phyloP scores from a whole-genome alignment of 768 basidiomycete genomes.

The Leccinum arenicola region DNA sequence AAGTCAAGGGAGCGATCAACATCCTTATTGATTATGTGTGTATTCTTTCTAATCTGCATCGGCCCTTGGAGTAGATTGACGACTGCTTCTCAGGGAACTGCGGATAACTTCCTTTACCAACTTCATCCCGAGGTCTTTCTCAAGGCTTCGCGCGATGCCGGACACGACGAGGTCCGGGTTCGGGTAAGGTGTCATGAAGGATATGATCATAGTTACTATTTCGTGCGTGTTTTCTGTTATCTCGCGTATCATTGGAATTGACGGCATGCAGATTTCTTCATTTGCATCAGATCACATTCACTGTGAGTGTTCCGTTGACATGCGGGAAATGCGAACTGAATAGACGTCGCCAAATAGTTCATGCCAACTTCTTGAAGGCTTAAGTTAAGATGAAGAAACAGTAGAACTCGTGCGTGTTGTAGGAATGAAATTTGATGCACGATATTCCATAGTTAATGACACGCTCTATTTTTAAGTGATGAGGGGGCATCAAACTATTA shows the following conservation, averaged over 20 bases:
- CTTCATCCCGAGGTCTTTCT: constrained; percentile 89
- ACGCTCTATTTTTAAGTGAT: constrained; percentile 1
- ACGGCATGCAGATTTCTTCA: constrained; percentile 67
- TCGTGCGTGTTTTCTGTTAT: constrained; percentile 43
- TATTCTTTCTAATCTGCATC: neutral
- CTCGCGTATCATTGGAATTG: neutral
- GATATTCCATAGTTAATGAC: neutral
- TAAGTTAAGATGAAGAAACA: constrained; percentile 22
- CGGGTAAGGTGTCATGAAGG: constrained; percentile 75
- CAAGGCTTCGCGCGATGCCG: constrained; percentile 69
- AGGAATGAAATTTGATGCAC: constrained; percentile 8
- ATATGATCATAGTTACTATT: constrained; percentile 90
- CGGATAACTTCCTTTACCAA: constrained; percentile 83
- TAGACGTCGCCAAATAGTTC: constrained; percentile 48
- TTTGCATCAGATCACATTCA: constrained; percentile 88
- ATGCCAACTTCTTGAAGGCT: constrained; percentile 84
- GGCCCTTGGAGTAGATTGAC: constrained; percentile 2
- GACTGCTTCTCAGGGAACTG: constrained; percentile 54
- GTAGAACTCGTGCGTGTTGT: neutral
- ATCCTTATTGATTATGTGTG: constrained; percentile 86
- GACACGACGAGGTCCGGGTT: constrained; percentile 73
- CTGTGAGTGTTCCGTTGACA: constrained; percentile 48
- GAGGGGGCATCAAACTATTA: neutral
- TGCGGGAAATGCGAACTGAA: constrained; percentile 9
- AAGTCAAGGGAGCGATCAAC: constrained; percentile 59